Base-by-base conservation (phyloP, 139 green algal species). In the Micractinium conductrix region DNA sequence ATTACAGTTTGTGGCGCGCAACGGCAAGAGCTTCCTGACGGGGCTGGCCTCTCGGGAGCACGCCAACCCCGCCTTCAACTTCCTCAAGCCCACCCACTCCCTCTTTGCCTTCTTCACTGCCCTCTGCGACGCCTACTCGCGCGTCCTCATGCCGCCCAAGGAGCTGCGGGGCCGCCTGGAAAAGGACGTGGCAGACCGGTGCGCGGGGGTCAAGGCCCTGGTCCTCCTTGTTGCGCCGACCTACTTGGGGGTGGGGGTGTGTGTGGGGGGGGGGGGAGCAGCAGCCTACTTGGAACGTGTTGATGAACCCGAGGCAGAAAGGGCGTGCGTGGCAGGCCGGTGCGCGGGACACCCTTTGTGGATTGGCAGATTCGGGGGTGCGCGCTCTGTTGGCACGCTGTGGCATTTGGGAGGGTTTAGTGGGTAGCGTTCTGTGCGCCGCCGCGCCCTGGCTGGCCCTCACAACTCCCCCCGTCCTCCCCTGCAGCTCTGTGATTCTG, bases 61-160 rank as follows among this genome's bases (percentile, higher is more conserved):
- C 42, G 70, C 53, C 67, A 87, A 92, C 78, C 82, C 86, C 42
- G 87, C 95, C 86, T 99, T 99, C 86, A 92, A 95, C 89, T 99
- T 99, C 89, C 88, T 99, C 35, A 98, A 98, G 92, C 95, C 96
- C 72, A 99, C 95, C 0, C 96, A 99, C 92, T 94, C 85, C 30
- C 88, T 99, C 85, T 98, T 98, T 85, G 87, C 85, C 50, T 97
- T 98, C 90, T 99, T 99, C 91, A 98, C 94, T 1, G 44, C 85
- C 10, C 91, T 99, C 5, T 94, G 92, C 33, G 96, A 99, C 81
- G 92, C 97, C 26, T 99, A 99, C 93, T 95, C 92, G 1, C 88
- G 92, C 21, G 95, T 98, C 28, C 92, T 99, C 33, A 98, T 98
- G 92, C 97, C 97, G 2, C 88, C 91, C 58, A 98, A 98, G 88